Base-by-base conservation (phyloP, 2,329 filamentous ascomycete species). In the Penicillium olsonii region DNA sequence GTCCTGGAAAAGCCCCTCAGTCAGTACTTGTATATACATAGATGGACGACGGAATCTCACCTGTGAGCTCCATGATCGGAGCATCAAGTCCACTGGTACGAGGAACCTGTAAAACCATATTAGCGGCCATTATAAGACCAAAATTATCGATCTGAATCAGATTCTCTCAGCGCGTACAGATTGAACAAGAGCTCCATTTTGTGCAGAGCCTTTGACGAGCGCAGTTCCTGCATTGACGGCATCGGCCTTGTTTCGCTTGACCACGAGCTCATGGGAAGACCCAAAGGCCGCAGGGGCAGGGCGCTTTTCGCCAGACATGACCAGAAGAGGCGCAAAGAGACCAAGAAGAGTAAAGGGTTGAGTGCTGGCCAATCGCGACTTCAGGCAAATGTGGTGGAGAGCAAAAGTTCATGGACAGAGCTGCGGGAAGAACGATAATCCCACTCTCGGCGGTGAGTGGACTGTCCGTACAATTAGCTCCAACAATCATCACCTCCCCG, bases 41-140 rank as follows among this genome's bases (percentile, higher is more conserved):
- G 19, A 26, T 40, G 24, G 24, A 17, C 22, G 29, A 37, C 24
- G 24, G 34, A n/a, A 78, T 76, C 67, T 83, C 83, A 66, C 90
- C 91, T 42, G 87, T 87, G 47, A 99, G 78, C 73, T 97, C 90
- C 91, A 97, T 96, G 37, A 96, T 87, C 2, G 92, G 91, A 50
- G 92, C 88, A 69, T 95, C 86, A 24, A 99, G 80, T 44, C 83
- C 84, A 68, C 90, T 95, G 39, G 90, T 92, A 61, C 90, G 83
- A 45, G 87, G 83, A 54, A 83, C 82, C 91, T 95, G 71, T 40
- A 54, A 38, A 37, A 20, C 52, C 51, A 44, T n/a, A 54, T 56
- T 62, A 61, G 47, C 43, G 19, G 19, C 17, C 20, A 15, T 40
- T 22, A 18, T 35, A 31, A 5, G 15, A 8, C 10, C 14, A 40